These are phyloP conservation scores for Zostera marina DNA, from an alignment of 116 monocot species.

Conservation along the genomic window DNA sequence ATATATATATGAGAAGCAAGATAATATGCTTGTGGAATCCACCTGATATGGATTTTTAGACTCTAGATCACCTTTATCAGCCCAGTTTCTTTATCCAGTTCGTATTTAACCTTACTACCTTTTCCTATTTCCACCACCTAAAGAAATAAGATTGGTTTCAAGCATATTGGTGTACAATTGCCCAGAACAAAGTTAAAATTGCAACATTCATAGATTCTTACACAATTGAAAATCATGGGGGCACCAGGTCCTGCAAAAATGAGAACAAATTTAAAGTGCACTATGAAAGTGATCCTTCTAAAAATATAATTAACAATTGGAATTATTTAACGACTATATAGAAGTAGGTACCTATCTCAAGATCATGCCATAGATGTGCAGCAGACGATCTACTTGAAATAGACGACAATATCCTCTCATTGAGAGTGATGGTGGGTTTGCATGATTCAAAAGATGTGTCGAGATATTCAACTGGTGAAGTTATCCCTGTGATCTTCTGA, in stretches of 20 bases:
- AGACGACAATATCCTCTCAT: conserved; percentile 74
- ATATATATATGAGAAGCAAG: background rate
- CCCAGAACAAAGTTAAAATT: background rate
- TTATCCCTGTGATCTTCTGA: too few species aligned
- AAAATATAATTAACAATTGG: background rate
- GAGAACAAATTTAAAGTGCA: background rate
- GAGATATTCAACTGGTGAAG: too few species aligned
- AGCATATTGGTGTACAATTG: background rate
- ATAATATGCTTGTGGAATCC: background rate
- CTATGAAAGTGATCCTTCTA: background rate
- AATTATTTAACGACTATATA: background rate
- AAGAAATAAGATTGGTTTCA: conserved; percentile 1
- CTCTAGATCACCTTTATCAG: conserved; percentile 39
- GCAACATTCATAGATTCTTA: conserved; percentile 20
- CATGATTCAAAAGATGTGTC: too few species aligned
- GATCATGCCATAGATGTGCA: conserved; percentile 99
- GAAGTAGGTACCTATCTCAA: conserved; percentile 62
- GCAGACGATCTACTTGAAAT: conserved; percentile 58
- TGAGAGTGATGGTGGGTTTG: conserved; percentile 12
- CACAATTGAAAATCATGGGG: conserved; percentile 71
- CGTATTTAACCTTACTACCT: conserved; percentile 89
- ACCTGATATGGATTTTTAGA: background rate
- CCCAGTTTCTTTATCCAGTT: conserved; percentile 80
- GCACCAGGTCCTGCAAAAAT: conserved; percentile 62
- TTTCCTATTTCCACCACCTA: conserved; percentile 86